Conservation (phyloP, 176 grass and related monocot species). For the Juncus inflexus region DNA sequence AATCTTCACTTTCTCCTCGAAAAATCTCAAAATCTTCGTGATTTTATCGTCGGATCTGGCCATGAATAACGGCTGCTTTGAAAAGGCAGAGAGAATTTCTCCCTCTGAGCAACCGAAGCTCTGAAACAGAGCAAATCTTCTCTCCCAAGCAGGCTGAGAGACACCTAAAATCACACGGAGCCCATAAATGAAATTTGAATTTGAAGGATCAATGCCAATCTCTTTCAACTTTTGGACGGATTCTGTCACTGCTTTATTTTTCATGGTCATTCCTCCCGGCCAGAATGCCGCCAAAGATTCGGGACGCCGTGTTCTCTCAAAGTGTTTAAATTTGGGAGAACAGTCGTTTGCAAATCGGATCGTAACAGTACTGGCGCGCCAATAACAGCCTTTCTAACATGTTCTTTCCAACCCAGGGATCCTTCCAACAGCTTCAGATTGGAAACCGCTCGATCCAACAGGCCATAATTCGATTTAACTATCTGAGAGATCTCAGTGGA, state of each 20-base stretch:
- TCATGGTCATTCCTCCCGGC: background rate
- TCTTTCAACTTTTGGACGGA: background rate
- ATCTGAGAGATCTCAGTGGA: background rate
- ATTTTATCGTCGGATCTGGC: slow-evolving; percentile 23
- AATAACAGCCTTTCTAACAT: background rate
- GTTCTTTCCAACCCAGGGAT: background rate
- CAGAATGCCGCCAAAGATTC: background rate
- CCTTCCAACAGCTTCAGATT: background rate
- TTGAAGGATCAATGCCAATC: slow-evolving; percentile 4
- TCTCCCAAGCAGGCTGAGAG: slow-evolving; percentile 21
- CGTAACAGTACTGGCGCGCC: background rate
- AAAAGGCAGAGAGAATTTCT: slow-evolving; percentile 28
- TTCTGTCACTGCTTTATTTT: background rate
- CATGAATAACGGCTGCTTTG: slow-evolving; percentile 21
- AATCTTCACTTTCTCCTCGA: slow-evolving; percentile 29
- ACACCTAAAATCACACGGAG: background rate
- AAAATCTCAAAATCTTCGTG: slow-evolving; percentile 26
- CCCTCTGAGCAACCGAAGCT: slow-evolving; percentile 35
- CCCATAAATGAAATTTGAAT: slow-evolving; percentile 13
- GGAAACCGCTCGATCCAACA: background rate
- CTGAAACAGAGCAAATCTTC: slow-evolving; percentile 35
- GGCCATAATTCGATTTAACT: background rate
- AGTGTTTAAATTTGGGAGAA: background rate
- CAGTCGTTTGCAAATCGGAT: background rate
- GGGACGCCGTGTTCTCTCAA: slow-evolving; percentile 2